Base-by-base conservation (phyloP, 352 stramenopile genomes). In the Phytophthora pinifolia region DNA sequence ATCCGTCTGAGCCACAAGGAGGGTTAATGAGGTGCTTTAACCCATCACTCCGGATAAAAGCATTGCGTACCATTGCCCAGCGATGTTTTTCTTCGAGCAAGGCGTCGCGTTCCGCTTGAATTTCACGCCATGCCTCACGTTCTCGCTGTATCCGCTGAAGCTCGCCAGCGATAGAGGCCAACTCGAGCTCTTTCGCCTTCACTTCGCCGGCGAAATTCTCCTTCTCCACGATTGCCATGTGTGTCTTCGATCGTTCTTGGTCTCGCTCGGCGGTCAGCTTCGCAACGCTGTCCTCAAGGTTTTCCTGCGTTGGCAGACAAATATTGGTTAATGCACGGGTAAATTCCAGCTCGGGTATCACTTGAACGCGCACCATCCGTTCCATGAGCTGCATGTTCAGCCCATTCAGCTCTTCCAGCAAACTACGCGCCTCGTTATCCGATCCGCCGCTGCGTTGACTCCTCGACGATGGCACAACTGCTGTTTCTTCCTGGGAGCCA, bases 381-480 rank as follows among this genome's bases (percentile, higher is more conserved):
- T 89, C 77, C 50, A 93, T 77, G 1, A 93, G 58, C 66, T 89
- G 74, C 83, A 93, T 91, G 31, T 93, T 93, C 13, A 93, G 74
- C 0, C 79, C 79, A 56, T 93, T 93, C 8, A 93, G 70, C 46
- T 93, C 83, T 50, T 93, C 78, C 22, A 93, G 56, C 37, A 93
- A 68, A 42, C 80, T 93, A 22, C 80, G 86, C n/a, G 74, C 74
- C 30, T 91, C 74, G 9, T 12, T 46, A 34, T 72, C 54, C 0
- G 45, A 59, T 13, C 8, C 60, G 48, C 17, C 45, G 46, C 73
- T 72, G 10, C 38, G 59, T 32, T 67, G 46, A 15, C 25, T 53
- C 9, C 35, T 76, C 7, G 43, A 56, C 1, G 52, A 56, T 29
- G 48, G 4, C 1, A 83, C 56, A 8, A 62, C 52, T 5, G 62